phyloP scores from a whole-genome alignment of 176 grass and related monocot genomes.

The Oryza australiensis region DNA sequence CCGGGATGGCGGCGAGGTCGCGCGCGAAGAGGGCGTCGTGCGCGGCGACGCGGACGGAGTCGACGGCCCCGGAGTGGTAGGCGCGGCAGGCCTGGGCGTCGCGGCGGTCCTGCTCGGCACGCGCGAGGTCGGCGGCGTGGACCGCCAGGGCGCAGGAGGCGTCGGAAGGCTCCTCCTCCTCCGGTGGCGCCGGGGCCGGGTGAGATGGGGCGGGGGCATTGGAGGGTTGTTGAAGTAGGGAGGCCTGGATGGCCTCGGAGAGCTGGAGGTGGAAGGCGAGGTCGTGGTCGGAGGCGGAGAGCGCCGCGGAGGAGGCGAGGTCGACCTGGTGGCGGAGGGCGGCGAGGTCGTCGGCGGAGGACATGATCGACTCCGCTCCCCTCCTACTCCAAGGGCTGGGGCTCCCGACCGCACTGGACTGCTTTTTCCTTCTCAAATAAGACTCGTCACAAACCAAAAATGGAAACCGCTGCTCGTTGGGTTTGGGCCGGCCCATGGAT shows the following conservation, averaged over 20 bases:
- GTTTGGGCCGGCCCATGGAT: too few species aligned
- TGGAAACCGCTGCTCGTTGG: too few species aligned
- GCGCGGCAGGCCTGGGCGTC: constrained; percentile 43
- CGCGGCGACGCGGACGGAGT: constrained; percentile 41
- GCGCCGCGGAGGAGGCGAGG: too few species aligned
- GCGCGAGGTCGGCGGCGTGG: constrained; percentile 52
- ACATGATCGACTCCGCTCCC: too few species aligned
- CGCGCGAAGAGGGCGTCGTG: constrained; percentile 62
- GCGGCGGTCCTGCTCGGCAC: constrained; percentile 28
- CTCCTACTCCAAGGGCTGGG: too few species aligned
- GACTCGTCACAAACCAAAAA: too few species aligned
- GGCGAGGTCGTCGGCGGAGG: too few species aligned
- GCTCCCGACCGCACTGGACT: too few species aligned
- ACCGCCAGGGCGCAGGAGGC: not conserved
- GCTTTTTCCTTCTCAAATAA: too few species aligned
- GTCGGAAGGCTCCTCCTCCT: constrained; percentile 7
- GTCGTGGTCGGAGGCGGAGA: constrained; percentile 47
- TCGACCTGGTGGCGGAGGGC: too few species aligned
- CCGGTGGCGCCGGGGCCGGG: not conserved
- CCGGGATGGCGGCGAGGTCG: constrained; percentile 51
- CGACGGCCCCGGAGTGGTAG: constrained; percentile 28
- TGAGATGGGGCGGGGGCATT: not conserved
- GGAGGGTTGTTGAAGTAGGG: constrained; percentile 6
- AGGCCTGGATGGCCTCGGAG: constrained; percentile 54
- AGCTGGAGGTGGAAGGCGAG: constrained; percentile 58